These are phyloP conservation scores for Primulina eburnea DNA, from an alignment of 257 asterid species.

Conservation along the genomic window DNA sequence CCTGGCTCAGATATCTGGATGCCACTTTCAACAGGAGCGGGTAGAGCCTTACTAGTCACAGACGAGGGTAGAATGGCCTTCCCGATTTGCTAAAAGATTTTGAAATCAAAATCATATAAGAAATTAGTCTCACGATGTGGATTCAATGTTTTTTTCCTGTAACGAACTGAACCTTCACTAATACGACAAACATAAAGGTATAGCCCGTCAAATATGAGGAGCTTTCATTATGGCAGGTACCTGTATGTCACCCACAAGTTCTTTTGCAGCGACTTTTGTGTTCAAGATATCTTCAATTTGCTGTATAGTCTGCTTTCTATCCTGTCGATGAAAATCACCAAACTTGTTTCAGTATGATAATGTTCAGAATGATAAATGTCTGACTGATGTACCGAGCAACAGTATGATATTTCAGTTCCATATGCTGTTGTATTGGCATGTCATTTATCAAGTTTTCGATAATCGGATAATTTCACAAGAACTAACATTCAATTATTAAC, in stretches of 20 bases:
- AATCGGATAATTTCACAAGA: background rate
- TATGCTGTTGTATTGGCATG: background rate
- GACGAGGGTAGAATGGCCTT: constrained; percentile 72
- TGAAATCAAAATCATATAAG: no score
- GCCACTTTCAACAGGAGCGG: constrained; percentile 37
- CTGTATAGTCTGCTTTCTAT: constrained; percentile 72
- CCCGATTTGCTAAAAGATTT: constrained; percentile 64
- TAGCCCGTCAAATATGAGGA: background rate
- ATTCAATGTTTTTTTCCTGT: background rate
- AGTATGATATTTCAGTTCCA: background rate
- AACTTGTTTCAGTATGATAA: constrained; percentile 2
- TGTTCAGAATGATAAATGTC: background rate
- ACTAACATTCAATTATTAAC: background rate
- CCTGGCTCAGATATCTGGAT: constrained; percentile 36
- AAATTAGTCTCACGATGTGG: background rate
- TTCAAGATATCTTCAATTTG: constrained; percentile 66
- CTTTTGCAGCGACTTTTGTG: constrained; percentile 72
- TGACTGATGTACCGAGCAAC: background rate
- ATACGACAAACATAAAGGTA: background rate
- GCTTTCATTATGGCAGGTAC: constrained; percentile 30
- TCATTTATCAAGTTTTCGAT: background rate
- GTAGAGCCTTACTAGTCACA: constrained; percentile 52
- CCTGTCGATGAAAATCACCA: constrained; percentile 50
- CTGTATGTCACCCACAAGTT: constrained; percentile 85
- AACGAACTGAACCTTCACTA: background rate